Evolutionary conservation across 805 yeast genomes (phyloP), one percentile per base, ranked within the genome.

Genomic region (Saccharomycopsis fermentans): DNA sequence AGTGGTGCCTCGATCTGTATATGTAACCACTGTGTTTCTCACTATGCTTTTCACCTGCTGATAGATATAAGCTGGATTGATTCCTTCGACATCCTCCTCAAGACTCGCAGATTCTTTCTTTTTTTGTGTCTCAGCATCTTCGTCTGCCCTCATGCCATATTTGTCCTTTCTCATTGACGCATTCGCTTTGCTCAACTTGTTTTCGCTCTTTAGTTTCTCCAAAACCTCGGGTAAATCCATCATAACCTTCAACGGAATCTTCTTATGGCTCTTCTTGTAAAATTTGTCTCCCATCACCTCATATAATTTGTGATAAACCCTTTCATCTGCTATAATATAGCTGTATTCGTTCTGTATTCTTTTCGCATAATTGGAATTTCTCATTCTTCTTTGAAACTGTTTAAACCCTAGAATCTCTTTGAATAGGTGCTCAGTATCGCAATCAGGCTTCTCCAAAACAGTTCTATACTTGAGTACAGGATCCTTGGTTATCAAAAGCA

Each of bases 401-500:
- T 80, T 81, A 54, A 84, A 73, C 14, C 89, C 77, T 19, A 82
- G 72, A 26, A 88, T 81, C 32, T 82, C 82, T 51, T 78, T 77
- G 68, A 87, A 86, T 40, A 74, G 62, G 59, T 84, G 87, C 56
- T 82, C 81, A 0, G 90, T 83, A 1, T 79, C 75, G 1, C 81
- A 73, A 17, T 75, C 81, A 59, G 77, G 76, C 32, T 70, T 72
- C 6, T 75, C 73, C 4, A 87, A 67, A 4, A 77, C 74, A 11
- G 73, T 74, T 37, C 82, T 73, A 65, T 81, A 87, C 6, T 76
- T 74, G 4, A 79, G 73, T 4, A 84, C 79, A 1, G 92, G 91
- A 66, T 88, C 94, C 63, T 85, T 87, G 8, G 92, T 85, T 14
- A 89, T 76, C 19, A 89, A 73, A 3, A 87, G 67, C 4, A 86